Base-by-base conservation (phyloP, 2,329 filamentous ascomycete species). In the Fusarium denticulatum region DNA sequence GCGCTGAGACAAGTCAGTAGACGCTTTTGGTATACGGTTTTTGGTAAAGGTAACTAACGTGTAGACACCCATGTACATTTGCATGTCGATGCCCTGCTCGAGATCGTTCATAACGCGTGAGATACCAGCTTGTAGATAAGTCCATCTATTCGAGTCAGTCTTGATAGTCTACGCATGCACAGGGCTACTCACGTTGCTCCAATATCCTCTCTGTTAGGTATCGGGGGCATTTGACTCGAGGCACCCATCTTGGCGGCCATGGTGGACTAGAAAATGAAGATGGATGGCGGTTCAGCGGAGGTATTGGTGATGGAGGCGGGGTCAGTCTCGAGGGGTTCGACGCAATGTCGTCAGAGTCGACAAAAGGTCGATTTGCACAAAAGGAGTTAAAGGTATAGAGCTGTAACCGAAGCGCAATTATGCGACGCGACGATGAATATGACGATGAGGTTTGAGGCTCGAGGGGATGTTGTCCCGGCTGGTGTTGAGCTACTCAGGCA, bases 11-110 rank as follows among this genome's bases (percentile, higher is more conserved):
- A 43, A 26, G 79, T 89, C 75, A 89, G 84, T 46, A 60, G 60
- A 8, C 13, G 34, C 58, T 28, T 40, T 46, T 30, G 26, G 39
- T 45, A 42, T 47, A 18, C 10, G 9, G 42, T 7, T 45, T 34
- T 24, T 24, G 50, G n/a, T n/a, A 15, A 47, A 26, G 28, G 62
- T 60, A 40, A 77, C 78, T 59, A 81, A 94, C 92, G 96, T 98
- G 85, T 98, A 98, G 69, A 98, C 91, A 64, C 94, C 94, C 96
- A 98, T 98, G 84, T 98, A 98, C 87, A 94, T 96, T 78, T 93
- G 90, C 91, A 98, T 95, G 80, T 98, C 95, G 84, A 99, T 93
- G 69, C 96, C 96, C 75, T 94, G 93, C 79, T 96, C 93, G 34
- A 98, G 88, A 80, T 97, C 93, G 77, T 91, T 90, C 96, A 99